Evolutionary conservation across 148 eudicot species (phyloP), one percentile per base, ranked within the genome.

Genomic region (Arbutus unedo): DNA sequence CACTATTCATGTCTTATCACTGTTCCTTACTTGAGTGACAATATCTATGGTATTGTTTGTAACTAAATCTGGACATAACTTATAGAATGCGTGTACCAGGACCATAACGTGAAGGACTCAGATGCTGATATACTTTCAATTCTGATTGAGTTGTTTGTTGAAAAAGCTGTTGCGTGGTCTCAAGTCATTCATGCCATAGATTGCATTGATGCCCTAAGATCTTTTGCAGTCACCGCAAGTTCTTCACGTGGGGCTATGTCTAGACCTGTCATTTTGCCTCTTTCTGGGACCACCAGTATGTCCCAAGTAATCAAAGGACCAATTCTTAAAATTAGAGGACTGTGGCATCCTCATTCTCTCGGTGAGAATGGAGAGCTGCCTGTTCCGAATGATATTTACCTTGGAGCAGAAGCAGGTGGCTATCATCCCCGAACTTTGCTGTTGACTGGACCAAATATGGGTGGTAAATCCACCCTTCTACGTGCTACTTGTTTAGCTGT

Each of bases 361-460:
- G 91, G 93, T 62, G 93, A 91, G 82, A 86, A 77, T 85, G 98
- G 99, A 54, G 89, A 85, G 75, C 74, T 89, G 67, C 95, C 99
- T 71, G 97, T 96, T 83, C 94, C 99, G 43, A 96, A 96, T 89
- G 97, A 94, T 80, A 44, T 96, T 73, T 54, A 57, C 79, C 90
- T 96, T 73, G 99, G 99, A 75, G 96, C 90, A 62, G 86, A 89
- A 48, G 48, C 84, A 66, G 84, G 85, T 87, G 88, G 79, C 38
- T 85, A 88, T 44, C 84, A 82, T 87, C 95, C 97, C 47, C 87
- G 89, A 25, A 89, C 99, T 81, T 85, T 96, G 86, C 92, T 96
- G n/a, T 87, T 96, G 92, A 96, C 99, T 74, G 99, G 99, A 82
- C 99, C 99, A 59, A 96, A 96, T 86, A 96, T 96, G 99, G 99